A percentile compares a stretch with the other conserved stretches of the same genome.
Evolutionary conservation across 2,329 filamentous ascomycete genomes (phyloP).

Genomic region (Colletotrichum sp.): DNA sequence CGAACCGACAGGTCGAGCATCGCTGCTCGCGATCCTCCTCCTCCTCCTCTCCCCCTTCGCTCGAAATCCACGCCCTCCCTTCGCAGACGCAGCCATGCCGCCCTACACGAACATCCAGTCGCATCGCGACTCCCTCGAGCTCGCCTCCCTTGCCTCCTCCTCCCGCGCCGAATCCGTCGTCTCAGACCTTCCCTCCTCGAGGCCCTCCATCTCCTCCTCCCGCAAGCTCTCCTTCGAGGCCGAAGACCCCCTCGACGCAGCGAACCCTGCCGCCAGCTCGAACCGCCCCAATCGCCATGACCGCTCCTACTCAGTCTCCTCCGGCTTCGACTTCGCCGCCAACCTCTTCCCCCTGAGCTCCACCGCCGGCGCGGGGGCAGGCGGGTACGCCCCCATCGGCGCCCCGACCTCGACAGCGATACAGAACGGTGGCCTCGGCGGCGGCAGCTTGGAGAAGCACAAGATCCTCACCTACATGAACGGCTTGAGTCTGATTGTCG

Average conservation of each 20-base stretch:
- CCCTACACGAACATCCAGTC: constrained; percentile 48
- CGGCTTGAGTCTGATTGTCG: constrained; percentile 87
- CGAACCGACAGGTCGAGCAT: background rate
- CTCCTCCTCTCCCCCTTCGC: background rate
- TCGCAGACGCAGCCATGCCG: constrained; percentile 26
- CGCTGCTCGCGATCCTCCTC: constrained; percentile 8
- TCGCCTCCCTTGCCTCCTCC: constrained; percentile 91
- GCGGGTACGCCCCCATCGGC: constrained; percentile 85
- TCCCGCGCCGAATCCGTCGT: constrained; percentile 67
- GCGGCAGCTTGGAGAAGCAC: constrained; percentile 87
- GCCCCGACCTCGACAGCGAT: constrained; percentile 52
- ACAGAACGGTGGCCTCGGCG: constrained; percentile 65
- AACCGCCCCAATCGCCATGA: constrained; percentile 49
- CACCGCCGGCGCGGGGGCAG: constrained; percentile 68
- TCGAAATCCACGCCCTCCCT: background rate
- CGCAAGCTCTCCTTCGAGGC: constrained; percentile 87
- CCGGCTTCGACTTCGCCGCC: constrained; percentile 93
- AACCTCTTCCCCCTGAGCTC: constrained; percentile 93
- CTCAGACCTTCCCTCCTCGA: constrained; percentile 71
- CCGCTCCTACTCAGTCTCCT: constrained; percentile 88
- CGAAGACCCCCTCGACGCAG: constrained; percentile 77
- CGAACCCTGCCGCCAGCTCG: constrained; percentile 53
- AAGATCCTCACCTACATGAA: constrained; percentile 97
- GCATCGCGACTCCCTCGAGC: constrained; percentile 88
- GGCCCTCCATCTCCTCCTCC: constrained; percentile 90